Base-by-base conservation (phyloP, 2,329 filamentous ascomycete genomes). In the Pseudovirgaria hyperparasitica region DNA sequence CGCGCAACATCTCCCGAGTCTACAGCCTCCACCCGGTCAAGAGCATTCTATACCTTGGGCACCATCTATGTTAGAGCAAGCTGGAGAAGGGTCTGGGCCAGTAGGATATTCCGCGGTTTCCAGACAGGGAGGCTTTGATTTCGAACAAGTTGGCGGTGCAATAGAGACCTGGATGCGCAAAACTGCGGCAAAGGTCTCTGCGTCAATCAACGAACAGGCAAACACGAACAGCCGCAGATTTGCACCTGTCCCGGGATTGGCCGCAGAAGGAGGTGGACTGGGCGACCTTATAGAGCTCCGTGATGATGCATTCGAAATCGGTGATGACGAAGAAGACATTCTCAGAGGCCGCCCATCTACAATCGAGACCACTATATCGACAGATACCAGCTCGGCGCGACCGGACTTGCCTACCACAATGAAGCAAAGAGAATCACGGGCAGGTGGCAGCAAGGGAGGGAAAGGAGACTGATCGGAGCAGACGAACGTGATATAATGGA, bases 121-220 rank as follows among this genome's bases (percentile, higher is more conserved):
- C n/a, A n/a, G n/a, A n/a, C 43, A 46, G 5, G 38, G 44, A 14
- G 49, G 51, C 11, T 35, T 64, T 13, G 58, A 63, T 6, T 60
- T 96, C 3, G 85, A 93, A 43, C 81, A 86, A 36, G 76, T 92
- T 7, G 85, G 86, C 2, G 79, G 82, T 5, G 78, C 80, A 3
- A 76, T 96, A 16, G 90, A 96, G 55, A 79, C 76, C 1, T 98
- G 90, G 85, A 63, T 96, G 32, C 68, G 86, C 33, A 82, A 84
- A 35, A 75, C 92, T 19, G 82, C 84, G 33, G 62, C 67, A 5
- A 76, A 76, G 44, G 64, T 69, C 4, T 45, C 48, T 11, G 55
- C 49, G 24, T 29, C 52, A 7, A 31, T 55, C n/a, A 34, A 48
- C 21, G 51, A 42, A 38, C 50, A 32, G 29, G 40, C 16, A 37